Percentiles rank a stretch among this genome's conserved stretches.
phyloP scores from a whole-genome alignment of 2,329 filamentous ascomycete genomes.

The Paradendryphiella salina region DNA sequence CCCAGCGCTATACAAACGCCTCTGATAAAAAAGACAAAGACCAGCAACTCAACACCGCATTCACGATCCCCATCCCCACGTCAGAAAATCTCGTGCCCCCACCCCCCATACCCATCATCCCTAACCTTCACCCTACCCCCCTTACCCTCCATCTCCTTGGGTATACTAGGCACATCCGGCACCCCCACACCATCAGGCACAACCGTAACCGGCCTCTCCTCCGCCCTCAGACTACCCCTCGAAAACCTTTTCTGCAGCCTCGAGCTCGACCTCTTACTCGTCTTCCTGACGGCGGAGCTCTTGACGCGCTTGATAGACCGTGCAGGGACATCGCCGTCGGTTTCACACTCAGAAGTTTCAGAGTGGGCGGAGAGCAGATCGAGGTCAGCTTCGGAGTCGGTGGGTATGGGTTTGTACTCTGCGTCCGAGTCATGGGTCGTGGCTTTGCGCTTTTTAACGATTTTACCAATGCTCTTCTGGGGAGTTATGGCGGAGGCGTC shows the following conservation, averaged over 20 bases:
- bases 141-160: slow-evolving; percentile 26
- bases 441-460: slow-evolving; percentile 49
- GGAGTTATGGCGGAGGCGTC: slow-evolving; percentile 5
- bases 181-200: slow-evolving; percentile 35
- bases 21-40: neutral
- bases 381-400: slow-evolving; percentile 23
- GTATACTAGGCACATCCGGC: slow-evolving; percentile 20
- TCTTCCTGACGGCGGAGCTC: slow-evolving; percentile 18
- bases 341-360: slow-evolving; percentile 22
- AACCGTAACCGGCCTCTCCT: slow-evolving; percentile 28
- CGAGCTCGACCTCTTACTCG: slow-evolving; percentile 16
- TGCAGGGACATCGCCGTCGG: neutral
- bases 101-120: slow-evolving; percentile 40
- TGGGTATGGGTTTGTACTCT: slow-evolving; percentile 36
- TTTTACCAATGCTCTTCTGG: slow-evolving; percentile 19
- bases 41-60: neutral
- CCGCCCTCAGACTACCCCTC: slow-evolving; percentile 12
- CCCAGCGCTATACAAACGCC: no score
- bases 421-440: slow-evolving; percentile 31
- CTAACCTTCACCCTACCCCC: slow-evolving; percentile 23
- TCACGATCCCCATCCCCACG: no score
- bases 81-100: slow-evolving; percentile 46
- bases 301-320: slow-evolving; percentile 22
- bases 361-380: slow-evolving; percentile 18
- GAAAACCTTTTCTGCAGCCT: slow-evolving; percentile 22